Evolutionary conservation across 768 basidiomycete species (phyloP).

Genomic region (Calocybe gangraenosa): DNA sequence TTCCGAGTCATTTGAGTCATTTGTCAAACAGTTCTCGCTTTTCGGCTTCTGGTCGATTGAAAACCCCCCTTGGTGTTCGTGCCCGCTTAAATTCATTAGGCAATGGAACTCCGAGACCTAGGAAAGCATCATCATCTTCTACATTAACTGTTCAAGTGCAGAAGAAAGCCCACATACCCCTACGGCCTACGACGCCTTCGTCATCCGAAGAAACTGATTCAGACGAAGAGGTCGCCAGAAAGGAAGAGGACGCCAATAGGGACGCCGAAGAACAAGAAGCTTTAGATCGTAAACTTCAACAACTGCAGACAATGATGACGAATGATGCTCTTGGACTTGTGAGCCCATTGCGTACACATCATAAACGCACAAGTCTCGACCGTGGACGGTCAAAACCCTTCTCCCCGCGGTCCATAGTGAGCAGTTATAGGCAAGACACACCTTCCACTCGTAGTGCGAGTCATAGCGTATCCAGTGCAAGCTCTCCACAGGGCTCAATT

Average conservation of each 20-base stretch:
- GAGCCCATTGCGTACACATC: conserved; percentile 29
- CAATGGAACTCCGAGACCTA: conserved; percentile 45
- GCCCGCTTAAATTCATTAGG: conserved; percentile 69
- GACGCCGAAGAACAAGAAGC: conserved; percentile 64
- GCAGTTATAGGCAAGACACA: conserved; percentile 32
- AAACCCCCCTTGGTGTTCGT: conserved; percentile 60
- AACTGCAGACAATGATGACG: conserved; percentile 70
- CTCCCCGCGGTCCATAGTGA: conserved; percentile 32
- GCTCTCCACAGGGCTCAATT: conserved; percentile 75
- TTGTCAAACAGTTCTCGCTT: conserved; percentile 31
- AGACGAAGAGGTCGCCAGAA: conserved; percentile 57
- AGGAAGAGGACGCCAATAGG: conserved; percentile 68
- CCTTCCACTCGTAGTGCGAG: conserved; percentile 54
- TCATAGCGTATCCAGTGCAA: conserved; percentile 70
- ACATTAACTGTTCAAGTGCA: conserved; percentile 63
- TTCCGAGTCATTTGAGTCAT: conserved; percentile 25
- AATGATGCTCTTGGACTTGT: conserved; percentile 72
- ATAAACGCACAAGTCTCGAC: conserved; percentile 37
- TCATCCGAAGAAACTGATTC: conserved; percentile 53
- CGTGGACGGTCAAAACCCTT: conserved; percentile 38
- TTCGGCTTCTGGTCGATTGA: conserved; percentile 39
- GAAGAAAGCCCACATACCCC: conserved; percentile 31
- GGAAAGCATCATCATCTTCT: conserved; percentile 64
- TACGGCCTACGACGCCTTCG: conserved; percentile 45
- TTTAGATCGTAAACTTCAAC: conserved; percentile 61